Evolutionary conservation across 306 rosid species (phyloP).

Genomic region (Fragaria nilgerrensis): DNA sequence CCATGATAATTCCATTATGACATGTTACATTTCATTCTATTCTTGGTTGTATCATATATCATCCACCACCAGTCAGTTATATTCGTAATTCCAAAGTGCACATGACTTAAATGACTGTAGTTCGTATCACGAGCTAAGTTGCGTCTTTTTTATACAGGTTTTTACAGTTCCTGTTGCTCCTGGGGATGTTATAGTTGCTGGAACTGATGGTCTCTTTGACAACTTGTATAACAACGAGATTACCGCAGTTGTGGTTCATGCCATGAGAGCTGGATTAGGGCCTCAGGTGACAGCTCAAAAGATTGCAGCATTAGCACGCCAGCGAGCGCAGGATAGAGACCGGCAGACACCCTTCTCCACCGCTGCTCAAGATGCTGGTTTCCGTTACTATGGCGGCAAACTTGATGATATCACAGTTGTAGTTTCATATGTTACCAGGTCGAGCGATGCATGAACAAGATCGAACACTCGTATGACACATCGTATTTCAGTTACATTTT

Average conservation of each 20-base stretch:
- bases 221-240: conserved; percentile 89
- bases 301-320: conserved; percentile 96
- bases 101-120: neutral
- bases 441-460: conserved; percentile 23
- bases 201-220: conserved; percentile 93
- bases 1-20: neutral
- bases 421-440: conserved; percentile 61
- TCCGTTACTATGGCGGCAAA: conserved; percentile 90
- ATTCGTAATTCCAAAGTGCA: neutral
- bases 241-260: conserved; percentile 89
- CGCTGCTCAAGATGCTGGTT: conserved; percentile 97
- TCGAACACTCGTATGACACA: neutral
- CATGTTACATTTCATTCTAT: neutral
- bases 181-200: conserved; percentile 84
- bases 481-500: neutral
- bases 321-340: conserved; percentile 78
- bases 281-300: conserved; percentile 96
- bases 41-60: neutral
- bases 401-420: conserved; percentile 93
- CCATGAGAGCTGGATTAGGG: conserved; percentile 68
- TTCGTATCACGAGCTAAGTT: conserved; percentile 2
- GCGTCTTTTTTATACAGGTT: conserved; percentile 55
- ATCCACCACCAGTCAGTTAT: neutral
- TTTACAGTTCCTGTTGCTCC: conserved; percentile 77
- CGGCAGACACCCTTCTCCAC: conserved; percentile 96